These are phyloP conservation scores for Rhodotorula sp. DNA, from an alignment of 1,284 basidiomycete genomes.

Conservation along the genomic window DNA sequence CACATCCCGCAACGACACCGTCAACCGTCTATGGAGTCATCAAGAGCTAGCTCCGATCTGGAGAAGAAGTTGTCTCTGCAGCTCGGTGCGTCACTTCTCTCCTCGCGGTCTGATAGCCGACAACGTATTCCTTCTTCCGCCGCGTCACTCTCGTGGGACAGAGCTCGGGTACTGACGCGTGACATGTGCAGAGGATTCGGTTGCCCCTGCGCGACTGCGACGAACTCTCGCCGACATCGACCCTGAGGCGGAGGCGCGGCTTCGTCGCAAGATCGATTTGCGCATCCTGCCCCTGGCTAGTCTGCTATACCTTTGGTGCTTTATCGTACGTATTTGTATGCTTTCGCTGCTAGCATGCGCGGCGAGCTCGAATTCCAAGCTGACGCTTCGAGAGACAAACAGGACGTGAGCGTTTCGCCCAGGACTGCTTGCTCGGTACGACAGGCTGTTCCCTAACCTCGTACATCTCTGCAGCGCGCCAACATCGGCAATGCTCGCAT, in stretches of 20 bases:
- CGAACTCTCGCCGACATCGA: slow-evolving; percentile 42
- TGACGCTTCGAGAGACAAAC: slow-evolving; percentile 11
- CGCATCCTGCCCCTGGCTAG: slow-evolving; percentile 32
- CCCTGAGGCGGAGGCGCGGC: slow-evolving; percentile 38
- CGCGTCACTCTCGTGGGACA: not conserved
- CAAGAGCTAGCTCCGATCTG: not conserved
- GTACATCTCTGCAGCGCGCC: not conserved
- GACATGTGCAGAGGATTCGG: not conserved
- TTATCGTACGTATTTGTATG: slow-evolving; percentile 13
- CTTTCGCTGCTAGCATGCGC: too few species aligned
- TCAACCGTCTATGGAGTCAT: too few species aligned
- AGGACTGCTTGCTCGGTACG: too few species aligned
- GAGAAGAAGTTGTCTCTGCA: not conserved
- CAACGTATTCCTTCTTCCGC: not conserved
- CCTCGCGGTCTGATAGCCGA: not conserved
- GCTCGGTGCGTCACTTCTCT: not conserved
- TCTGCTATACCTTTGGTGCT: slow-evolving; percentile 39
- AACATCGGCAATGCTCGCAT: slow-evolving; percentile 3
- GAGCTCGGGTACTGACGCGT: not conserved
- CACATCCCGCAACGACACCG: too few species aligned
- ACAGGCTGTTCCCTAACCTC: slow-evolving; percentile 5
- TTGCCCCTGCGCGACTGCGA: not conserved
- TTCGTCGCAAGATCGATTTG: slow-evolving; percentile 42
- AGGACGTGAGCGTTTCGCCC: too few species aligned
- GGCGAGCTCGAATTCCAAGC: too few species aligned